Percentiles rank a stretch among this genome's conserved stretches.
Conservation (phyloP, 495 filamentous ascomycete species). For the Trichoderma virens region DNA sequence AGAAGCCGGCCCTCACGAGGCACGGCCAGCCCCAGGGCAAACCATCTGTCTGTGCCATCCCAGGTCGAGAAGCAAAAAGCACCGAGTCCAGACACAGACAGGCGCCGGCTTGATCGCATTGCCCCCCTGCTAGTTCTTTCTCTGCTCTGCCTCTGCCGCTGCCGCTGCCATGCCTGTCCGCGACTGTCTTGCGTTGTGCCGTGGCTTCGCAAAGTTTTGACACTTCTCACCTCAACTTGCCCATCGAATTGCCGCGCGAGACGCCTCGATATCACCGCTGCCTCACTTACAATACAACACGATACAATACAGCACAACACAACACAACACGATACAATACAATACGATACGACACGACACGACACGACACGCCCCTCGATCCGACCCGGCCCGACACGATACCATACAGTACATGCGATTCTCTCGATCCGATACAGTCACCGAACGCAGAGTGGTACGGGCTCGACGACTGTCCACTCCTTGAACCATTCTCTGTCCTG, state of each 20-base stretch:
- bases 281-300: too few relatives aligned
- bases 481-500: neutral
- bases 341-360: neutral
- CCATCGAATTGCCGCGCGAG: neutral
- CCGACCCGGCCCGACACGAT: neutral
- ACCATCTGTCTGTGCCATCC: slow-evolving; percentile 4
- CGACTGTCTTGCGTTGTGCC: neutral
- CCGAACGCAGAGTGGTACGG: slow-evolving; percentile 1
- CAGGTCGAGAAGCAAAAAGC: neutral
- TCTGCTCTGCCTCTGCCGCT: neutral
- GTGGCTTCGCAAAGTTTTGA: neutral
- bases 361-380: neutral
- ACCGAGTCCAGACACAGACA: neutral
- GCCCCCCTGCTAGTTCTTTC: neutral
- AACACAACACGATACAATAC: neutral
- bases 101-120: neutral
- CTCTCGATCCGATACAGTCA: neutral
- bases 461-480: neutral
- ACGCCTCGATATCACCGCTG: too few relatives aligned
- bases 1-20: neutral
- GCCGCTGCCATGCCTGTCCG: slow-evolving; percentile 6
- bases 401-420: neutral
- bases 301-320: too few relatives aligned
- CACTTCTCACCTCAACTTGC: neutral
- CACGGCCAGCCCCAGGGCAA: neutral